Evolutionary conservation across 192 early-diverging fungal species (phyloP).

Genomic region (Phycomyces nitens): DNA sequence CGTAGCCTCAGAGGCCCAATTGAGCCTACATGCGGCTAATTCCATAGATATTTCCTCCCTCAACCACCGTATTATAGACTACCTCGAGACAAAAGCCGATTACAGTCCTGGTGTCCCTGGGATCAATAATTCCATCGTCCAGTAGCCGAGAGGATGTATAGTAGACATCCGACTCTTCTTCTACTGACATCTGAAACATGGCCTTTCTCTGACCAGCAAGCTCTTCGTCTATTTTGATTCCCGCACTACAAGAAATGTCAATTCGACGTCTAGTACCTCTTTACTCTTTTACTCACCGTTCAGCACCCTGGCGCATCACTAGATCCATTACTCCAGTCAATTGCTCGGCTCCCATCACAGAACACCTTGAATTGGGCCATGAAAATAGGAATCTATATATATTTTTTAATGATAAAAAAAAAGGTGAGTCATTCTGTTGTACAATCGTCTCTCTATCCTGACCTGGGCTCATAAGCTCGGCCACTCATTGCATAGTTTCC

Average conservation of each 20-base stretch:
- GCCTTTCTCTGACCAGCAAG: slow-evolving; percentile 39
- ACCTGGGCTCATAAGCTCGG: slow-evolving; percentile 60
- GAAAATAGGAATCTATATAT: slow-evolving; percentile 57
- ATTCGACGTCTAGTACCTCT: background rate
- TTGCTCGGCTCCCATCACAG: slow-evolving; percentile 70
- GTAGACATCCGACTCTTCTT: slow-evolving; percentile 58
- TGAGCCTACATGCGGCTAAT: slow-evolving; percentile 61
- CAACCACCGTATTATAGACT: slow-evolving; percentile 49
- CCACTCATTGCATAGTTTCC: slow-evolving; percentile 72
- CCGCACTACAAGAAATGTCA: slow-evolving; percentile 27
- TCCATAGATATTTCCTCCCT: slow-evolving; percentile 60
- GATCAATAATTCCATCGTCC: slow-evolving; percentile 64
- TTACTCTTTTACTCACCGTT: slow-evolving; percentile 32
- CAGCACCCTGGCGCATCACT: slow-evolving; percentile 59
- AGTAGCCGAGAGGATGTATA: slow-evolving; percentile 56
- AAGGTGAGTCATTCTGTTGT: background rate
- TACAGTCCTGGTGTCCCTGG: slow-evolving; percentile 55
- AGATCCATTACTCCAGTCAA: slow-evolving; percentile 66
- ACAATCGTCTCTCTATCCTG: background rate
- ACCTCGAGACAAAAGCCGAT: slow-evolving; percentile 60
- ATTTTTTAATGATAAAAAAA: slow-evolving; percentile 1
- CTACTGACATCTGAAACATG: slow-evolving; percentile 52
- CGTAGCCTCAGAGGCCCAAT: too few species aligned
- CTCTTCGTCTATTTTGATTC: slow-evolving; percentile 53
- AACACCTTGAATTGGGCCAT: slow-evolving; percentile 66